These are phyloP conservation scores for Hypoxylon sp. DNA, from an alignment of 2,329 filamentous ascomycete genomes.

Conservation along the genomic window DNA sequence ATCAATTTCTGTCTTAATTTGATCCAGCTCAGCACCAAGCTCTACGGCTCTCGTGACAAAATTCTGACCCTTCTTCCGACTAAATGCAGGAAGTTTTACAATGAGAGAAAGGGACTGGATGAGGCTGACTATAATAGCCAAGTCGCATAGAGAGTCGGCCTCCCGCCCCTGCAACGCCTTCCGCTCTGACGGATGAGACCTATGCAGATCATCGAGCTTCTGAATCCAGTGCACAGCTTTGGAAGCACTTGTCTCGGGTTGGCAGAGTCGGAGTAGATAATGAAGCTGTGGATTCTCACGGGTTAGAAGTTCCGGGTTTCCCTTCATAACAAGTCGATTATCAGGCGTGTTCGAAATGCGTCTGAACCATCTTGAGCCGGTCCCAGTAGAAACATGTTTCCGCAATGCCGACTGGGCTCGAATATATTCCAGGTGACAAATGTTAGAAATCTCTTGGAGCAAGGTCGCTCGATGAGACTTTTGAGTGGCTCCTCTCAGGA, in stretches of 20 bases:
- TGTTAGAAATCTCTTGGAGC: conserved; percentile 8
- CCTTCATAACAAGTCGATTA: background rate
- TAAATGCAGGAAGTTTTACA: background rate
- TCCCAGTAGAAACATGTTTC: background rate
- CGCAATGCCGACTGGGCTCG: background rate
- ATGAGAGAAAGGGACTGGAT: conserved; percentile 1
- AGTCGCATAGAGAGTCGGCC: conserved; percentile 7
- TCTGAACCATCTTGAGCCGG: background rate
- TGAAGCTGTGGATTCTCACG: conserved; percentile 6
- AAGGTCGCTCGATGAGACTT: background rate
- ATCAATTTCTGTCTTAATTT: conserved; percentile 8
- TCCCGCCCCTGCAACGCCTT: background rate
- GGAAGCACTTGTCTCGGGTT: background rate
- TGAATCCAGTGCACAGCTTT: background rate
- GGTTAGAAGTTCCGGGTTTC: conserved; percentile 1
- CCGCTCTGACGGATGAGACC: conserved; percentile 1
- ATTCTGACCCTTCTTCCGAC: background rate
- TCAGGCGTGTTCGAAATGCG: background rate
- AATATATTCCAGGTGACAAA: background rate
- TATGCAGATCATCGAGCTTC: background rate
- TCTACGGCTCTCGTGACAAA: background rate
- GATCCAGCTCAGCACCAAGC: background rate
- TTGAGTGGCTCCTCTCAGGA: background rate
- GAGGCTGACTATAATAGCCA: conserved; percentile 7
- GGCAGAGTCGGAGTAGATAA: conserved; percentile 6